Evolutionary conservation across 1,284 basidiomycete species (phyloP).

Genomic region (Leccinum glutinopallens): DNA sequence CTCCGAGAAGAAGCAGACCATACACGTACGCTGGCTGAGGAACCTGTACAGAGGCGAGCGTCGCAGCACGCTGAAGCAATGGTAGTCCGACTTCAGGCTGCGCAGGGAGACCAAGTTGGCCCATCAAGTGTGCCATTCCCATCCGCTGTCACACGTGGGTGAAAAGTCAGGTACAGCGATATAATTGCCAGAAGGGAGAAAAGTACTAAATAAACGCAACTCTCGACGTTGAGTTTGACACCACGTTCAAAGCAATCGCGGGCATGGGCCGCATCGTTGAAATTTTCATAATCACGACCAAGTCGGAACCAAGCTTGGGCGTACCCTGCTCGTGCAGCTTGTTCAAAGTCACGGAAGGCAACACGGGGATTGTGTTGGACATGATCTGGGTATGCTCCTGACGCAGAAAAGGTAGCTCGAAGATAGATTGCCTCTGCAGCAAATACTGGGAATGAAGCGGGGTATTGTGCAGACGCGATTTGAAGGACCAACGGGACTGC

Average conservation of each 20-base stretch:
- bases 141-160: conserved; percentile 57
- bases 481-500: conserved; percentile 67
- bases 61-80: conserved; percentile 78
- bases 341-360: conserved; percentile 90
- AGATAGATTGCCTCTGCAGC: conserved; percentile 77
- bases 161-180: conserved; percentile 7
- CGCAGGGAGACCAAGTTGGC: conserved; percentile 72
- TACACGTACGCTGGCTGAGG: conserved; percentile 88
- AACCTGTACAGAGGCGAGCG: conserved; percentile 69
- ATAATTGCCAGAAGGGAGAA: neutral
- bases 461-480: conserved; percentile 43
- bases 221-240: conserved; percentile 67
- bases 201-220: conserved; percentile 70
- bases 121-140: conserved; percentile 89
- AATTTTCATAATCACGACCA: conserved; percentile 89
- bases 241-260: conserved; percentile 85
- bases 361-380: conserved; percentile 69
- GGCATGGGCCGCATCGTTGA: conserved; percentile 72
- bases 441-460: conserved; percentile 44
- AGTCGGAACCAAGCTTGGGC: conserved; percentile 85
- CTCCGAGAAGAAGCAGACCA: conserved; percentile 81
- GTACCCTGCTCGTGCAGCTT: conserved; percentile 74
- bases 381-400: conserved; percentile 65
- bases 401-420: conserved; percentile 70
- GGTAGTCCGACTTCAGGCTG: conserved; percentile 65